Base-by-base conservation (phyloP, 2,329 filamentous ascomycete species). In the Ophiostoma sp. region DNA sequence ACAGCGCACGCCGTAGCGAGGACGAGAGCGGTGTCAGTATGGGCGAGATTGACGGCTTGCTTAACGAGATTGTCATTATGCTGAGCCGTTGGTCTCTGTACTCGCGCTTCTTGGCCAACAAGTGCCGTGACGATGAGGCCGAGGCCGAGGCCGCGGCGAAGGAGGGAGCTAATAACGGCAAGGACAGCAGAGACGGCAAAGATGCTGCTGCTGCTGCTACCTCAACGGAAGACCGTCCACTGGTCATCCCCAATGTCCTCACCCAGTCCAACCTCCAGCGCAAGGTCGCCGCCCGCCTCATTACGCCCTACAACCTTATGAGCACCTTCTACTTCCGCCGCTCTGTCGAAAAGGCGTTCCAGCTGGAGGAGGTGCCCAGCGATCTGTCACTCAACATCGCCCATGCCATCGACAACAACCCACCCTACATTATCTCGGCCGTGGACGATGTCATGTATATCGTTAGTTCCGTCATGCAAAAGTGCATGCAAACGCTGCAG, bases 401-500 rank as follows among this genome's bases (percentile, higher is more conserved):
- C 78, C 92, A 87, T 78, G 86, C 91, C 3, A 85, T 97, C 59
- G 70, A 69, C 61, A 89, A 91, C 73, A 94, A 94, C 77, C 89
- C 94, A 2, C 96, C 96, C 0, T 97, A 93, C 79, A 97, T 99
- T 78, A 95, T 96, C 59, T 94, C 95, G 1, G 95, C 95, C 0
- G 95, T 99, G 9, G 96, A 99, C 84, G 96, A 98, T 83, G 94
- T 98, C 79, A 98, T 99, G 95, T 99, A 98, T 82, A 98, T 99
- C 78, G 93, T 97, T 80, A 97, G 97, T 80, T 92, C 95, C 69
- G 92, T 98, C 45, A 86, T 98, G 8, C 92, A 97, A 76, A 91
- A 95, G 76, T 93, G 94, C 0, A 85, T 98, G 28, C 92, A 93
- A 0, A 98, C 97, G 0, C 93, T 93, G 1, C 95, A 98, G 80